These are phyloP conservation scores for Rugonectria rugulosa DNA, from an alignment of 2,329 filamentous ascomycete genomes.

Conservation along the genomic window DNA sequence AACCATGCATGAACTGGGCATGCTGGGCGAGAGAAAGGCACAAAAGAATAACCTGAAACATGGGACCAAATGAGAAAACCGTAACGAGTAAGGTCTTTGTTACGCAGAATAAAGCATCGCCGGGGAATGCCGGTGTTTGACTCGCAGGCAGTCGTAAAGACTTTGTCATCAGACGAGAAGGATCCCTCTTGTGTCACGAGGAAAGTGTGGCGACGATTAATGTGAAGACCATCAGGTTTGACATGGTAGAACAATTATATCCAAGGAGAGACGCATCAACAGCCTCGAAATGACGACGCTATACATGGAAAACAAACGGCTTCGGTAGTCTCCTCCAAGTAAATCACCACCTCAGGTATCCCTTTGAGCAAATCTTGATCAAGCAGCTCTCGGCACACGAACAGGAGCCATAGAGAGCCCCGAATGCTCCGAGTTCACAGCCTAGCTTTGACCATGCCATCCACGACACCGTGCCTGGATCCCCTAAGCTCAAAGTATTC, in stretches of 20 bases:
- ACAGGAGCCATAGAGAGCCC: no score
- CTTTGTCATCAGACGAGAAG: no score
- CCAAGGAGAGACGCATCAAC: constrained; percentile 10
- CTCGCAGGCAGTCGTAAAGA: no score
- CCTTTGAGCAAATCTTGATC: neutral
- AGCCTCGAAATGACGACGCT: constrained; percentile 22
- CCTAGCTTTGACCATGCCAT: constrained; percentile 62
- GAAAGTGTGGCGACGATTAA: neutral
- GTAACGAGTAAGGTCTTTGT: no score
- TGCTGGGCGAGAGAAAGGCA: neutral
- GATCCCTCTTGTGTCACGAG: neutral
- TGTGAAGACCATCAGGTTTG: neutral
- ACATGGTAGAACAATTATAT: neutral
- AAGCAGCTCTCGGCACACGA: neutral
- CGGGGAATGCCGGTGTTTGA: no score
- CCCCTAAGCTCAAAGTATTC: constrained; percentile 74
- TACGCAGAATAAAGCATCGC: no score
- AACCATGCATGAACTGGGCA: neutral
- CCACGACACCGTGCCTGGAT: constrained; percentile 51
- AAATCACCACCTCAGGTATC: constrained; percentile 2
- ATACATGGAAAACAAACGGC: constrained; percentile 23
- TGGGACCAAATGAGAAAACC: no score
- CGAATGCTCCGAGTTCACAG: no score
- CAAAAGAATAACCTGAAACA: no score
- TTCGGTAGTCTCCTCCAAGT: constrained; percentile 14